These are phyloP conservation scores for Sphenostylis stenocarpa DNA, from an alignment of 306 rosid genomes.

Conservation along the genomic window DNA sequence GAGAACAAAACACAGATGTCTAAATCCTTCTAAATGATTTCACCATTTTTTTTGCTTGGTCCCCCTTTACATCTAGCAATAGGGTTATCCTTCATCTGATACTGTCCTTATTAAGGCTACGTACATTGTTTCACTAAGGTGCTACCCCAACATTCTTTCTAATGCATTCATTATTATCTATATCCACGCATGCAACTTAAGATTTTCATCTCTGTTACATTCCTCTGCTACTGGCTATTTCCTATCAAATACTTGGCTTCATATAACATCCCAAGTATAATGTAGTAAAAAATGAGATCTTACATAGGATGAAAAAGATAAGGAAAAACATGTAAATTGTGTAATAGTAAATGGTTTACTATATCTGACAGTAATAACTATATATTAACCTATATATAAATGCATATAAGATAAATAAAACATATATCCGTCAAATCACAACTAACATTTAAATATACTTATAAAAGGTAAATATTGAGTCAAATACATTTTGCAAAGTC, in stretches of 20 bases:
- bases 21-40: background rate
- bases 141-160: background rate
- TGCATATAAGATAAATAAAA: background rate
- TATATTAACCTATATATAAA: background rate
- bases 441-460: background rate
- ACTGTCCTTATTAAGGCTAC: background rate
- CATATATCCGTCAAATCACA: background rate
- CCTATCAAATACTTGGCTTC: background rate
- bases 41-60: background rate
- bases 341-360: background rate
- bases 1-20: background rate
- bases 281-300: background rate
- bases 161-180: background rate
- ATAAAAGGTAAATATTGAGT: background rate
- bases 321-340: background rate
- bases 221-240: background rate
- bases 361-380: background rate
- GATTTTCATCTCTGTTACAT: background rate
- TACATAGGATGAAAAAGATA: background rate
- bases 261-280: background rate
- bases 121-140: background rate
- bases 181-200: background rate
- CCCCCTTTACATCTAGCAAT: background rate
- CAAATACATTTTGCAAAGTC: background rate
- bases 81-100: background rate